These are phyloP conservation scores for Drosera spatulata DNA, from an alignment of 179 eudicot genomes.

Conservation along the genomic window DNA sequence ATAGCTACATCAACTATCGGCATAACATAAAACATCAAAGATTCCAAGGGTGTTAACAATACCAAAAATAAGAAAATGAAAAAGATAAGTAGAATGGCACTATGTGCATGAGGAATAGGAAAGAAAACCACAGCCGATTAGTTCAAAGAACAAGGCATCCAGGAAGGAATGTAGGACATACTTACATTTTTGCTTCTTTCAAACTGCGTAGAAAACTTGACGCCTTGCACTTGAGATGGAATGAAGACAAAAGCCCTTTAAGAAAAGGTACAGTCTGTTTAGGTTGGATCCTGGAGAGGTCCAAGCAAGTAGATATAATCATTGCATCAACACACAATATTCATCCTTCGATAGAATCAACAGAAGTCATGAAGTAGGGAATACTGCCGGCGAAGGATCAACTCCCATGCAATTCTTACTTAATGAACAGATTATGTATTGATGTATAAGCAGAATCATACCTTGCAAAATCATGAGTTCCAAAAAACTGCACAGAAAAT, in stretches of 20 bases:
- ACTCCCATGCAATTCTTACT: no score
- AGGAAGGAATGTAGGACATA: not conserved
- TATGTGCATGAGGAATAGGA: not conserved
- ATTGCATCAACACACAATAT: not conserved
- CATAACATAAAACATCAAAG: not conserved
- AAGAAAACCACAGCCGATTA: not conserved
- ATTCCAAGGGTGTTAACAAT: not conserved
- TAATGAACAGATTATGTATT: no score
- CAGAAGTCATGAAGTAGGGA: not conserved
- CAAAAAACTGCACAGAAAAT: conserved; percentile 88
- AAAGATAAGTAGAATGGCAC: not conserved
- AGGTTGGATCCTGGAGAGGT: conserved; percentile 48
- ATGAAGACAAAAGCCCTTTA: conserved; percentile 75
- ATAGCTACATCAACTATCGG: not conserved
- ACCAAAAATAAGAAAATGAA: not conserved
- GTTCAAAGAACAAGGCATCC: not conserved
- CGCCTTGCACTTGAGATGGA: conserved; percentile 78
- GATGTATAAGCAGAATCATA: conserved; percentile 13
- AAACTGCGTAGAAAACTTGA: conserved; percentile 58
- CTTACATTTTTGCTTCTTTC: conserved; percentile 88
- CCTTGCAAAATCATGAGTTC: conserved; percentile 98
- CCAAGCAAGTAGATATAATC: conserved; percentile 7
- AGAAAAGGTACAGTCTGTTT: conserved; percentile 79
- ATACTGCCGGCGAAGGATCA: not conserved
- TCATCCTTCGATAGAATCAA: not conserved